Evolutionary conservation across 2,329 filamentous ascomycete species (phyloP), one percentile per base, ranked within the genome.

Genomic region (Ceratocystis cacaofunesta): DNA sequence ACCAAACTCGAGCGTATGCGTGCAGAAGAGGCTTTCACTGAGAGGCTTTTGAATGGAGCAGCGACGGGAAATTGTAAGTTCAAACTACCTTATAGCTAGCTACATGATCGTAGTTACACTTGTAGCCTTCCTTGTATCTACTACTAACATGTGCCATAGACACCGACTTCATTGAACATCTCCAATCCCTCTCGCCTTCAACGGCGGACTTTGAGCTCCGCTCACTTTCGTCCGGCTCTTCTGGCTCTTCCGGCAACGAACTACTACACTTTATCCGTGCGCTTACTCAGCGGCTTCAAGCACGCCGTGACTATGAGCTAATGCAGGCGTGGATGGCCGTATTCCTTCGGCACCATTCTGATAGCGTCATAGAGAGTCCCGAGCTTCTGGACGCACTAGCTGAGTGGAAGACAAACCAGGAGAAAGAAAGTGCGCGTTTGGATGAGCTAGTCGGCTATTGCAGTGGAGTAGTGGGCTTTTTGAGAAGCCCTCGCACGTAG

Each of bases 271-370:
- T 99, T 72, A 85, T 97, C 63, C 75, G 78, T n/a, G 91, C 91
- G 1, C 76, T 99, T 65, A 95, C 89, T 0, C 80, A 78, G 64
- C 81, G 88, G 12, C 77, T 97, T 63, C 76, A 78, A 55, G 78
- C 83, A 62, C 85, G 86, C 69, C 83, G 83, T 61, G 94, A 97
- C 74, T 99, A 95, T 74, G 94, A 99, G 76, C 80, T 99, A 48
- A 88, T 90, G 17, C 92, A 97, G 75, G 90, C 91, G 0, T 99
- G 94, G 92, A 97, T 99, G 91, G 86, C 88, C 1, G 92, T 97
- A 0, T 95, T 97, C 72, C 74, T 99, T 67, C 83, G 86, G 61
- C 77, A 96, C 50, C 92, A 97, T 74, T 82, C 82, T 68, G 82
- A 84, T 69, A 69, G 80, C 46, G 75, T 82, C 52, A 77, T 77